Evolutionary conservation across 2,329 filamentous ascomycete genomes (phyloP), one percentile per base, ranked within the genome.

Genomic region (Neopestalotiopsis sp.): DNA sequence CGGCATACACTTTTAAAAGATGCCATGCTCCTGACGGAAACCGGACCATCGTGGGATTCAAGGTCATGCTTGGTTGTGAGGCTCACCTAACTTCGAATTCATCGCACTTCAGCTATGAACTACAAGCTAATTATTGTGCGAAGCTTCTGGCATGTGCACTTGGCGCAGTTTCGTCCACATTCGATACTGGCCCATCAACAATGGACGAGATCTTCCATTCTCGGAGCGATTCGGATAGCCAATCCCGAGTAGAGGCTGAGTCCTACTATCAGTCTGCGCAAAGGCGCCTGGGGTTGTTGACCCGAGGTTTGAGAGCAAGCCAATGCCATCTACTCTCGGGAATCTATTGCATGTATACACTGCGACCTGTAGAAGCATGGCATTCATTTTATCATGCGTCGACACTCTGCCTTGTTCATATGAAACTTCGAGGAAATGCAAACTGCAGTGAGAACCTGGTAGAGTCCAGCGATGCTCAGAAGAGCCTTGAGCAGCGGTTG

Each of bases 311-410:
- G 28, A 60, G 28, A 30, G 57, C 57, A 30, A 32, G 57, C 20
- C 57, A 60, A 38, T 60, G 57, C n/a, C 28, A 60, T 4, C 20
- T 60, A 10, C 57, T 60, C 6, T 60, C 28, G 28, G 57, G 57
- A 7, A 60, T 60, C 13, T 60, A 60, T 24, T 38, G 32, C 28
- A 60, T 60, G 57, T 60, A 60, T 10, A 60, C 57, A 60, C 28
- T 60, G 13, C 57, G 57, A 32, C 57, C 57, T 2, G 12, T 60
- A 34, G n/a, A 60, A 60, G 57, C 57, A 60, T 60, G 57, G 57
- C 32, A 30, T 9, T 32, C 28, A 14, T 60, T 60, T 13, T 60
- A 60, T 38, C 57, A 60, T 6, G 57, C 57, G 7, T 60, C 57
- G 1, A 30, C 32, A 32, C 28, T 38, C 28, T 60, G 57, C 20